Conservation (phyloP, 2,329 filamentous ascomycete species). For the Trichoderma sp. region DNA sequence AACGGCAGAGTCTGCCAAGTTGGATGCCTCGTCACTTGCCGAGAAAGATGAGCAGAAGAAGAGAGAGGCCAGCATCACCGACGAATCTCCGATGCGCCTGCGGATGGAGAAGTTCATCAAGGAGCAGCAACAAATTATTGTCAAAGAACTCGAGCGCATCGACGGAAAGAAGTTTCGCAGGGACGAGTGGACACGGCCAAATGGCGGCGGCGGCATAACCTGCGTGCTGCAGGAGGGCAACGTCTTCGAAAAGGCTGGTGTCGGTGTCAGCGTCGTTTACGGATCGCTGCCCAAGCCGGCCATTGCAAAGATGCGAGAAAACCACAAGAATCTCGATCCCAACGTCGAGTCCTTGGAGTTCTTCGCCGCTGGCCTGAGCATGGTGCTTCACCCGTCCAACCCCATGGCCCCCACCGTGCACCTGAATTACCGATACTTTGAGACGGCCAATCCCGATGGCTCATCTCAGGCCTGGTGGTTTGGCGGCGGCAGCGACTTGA, state of each 20-base stretch:
- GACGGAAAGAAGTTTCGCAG: conserved; percentile 80
- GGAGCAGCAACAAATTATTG: conserved; percentile 85
- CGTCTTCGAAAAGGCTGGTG: conserved; percentile 96
- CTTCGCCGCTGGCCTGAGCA: conserved; percentile 89
- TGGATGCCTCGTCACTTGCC: conserved; percentile 72
- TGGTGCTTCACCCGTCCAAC: conserved; percentile 91
- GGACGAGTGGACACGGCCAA: conserved; percentile 84
- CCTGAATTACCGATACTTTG: conserved; percentile 98
- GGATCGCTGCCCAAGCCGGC: conserved; percentile 83
- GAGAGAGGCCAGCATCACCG: conserved; percentile 66
- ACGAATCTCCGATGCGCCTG: conserved; percentile 89
- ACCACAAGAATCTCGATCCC: conserved; percentile 86
- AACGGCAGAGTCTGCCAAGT: conserved; percentile 44
- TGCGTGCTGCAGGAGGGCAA: conserved; percentile 95
- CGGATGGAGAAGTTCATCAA: conserved; percentile 98
- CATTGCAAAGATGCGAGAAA: conserved; percentile 88
- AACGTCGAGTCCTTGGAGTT: conserved; percentile 84
- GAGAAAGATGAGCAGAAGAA: conserved; percentile 82
- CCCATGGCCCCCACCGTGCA: conserved; percentile 98
- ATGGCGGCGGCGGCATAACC: conserved; percentile 90
- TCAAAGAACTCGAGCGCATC: conserved; percentile 76
- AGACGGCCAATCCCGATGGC: conserved; percentile 84
- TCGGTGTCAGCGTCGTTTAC: conserved; percentile 94
- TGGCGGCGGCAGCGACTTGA: conserved; percentile 91
- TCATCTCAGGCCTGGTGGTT: conserved; percentile 95